These are phyloP conservation scores for Pseudonitzschia delicatissima DNA, from an alignment of 108 stramenopile species.

Conservation along the genomic window DNA sequence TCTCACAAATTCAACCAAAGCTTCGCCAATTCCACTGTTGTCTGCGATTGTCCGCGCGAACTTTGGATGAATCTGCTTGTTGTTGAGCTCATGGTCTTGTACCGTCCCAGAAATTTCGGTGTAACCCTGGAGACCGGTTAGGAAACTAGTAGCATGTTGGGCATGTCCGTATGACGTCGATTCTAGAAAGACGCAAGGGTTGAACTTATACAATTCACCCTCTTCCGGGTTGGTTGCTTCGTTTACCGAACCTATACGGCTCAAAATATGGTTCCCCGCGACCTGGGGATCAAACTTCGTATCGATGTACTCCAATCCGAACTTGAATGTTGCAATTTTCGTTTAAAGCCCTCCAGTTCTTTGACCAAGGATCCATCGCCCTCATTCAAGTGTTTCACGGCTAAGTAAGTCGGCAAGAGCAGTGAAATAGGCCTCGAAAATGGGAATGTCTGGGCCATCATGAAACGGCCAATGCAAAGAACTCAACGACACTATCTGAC, in stretches of 20 bases:
- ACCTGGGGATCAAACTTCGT: slow-evolving; percentile 2
- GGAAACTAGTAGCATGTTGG: not conserved
- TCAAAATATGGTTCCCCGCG: slow-evolving; percentile 18
- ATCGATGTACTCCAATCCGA: slow-evolving; percentile 33
- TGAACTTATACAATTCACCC: not conserved
- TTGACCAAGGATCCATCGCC: slow-evolving; percentile 23
- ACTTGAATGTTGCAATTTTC: slow-evolving; percentile 35
- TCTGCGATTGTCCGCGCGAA: slow-evolving; percentile 47
- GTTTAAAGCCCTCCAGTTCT: slow-evolving; percentile 34
- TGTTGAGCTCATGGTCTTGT: slow-evolving; percentile 10
- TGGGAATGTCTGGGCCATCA: too few relatives aligned
- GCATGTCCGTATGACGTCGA: not conserved
- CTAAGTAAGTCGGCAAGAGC: not conserved
- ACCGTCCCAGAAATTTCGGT: not conserved
- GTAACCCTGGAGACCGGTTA: not conserved
- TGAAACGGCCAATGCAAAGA: not conserved
- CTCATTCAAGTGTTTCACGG: not conserved
- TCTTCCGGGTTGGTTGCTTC: not conserved
- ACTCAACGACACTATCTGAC: not conserved
- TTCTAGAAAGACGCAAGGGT: not conserved
- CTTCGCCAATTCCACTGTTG: slow-evolving; percentile 29
- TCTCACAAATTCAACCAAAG: slow-evolving; percentile 23
- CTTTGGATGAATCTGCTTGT: slow-evolving; percentile 27
- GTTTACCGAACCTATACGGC: not conserved
- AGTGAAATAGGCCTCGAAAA: not conserved